A percentile compares a stretch with the other conserved stretches of the same genome.
Conservation (phyloP, 1,284 basidiomycete species). For the Xerocomus amazonicus region DNA sequence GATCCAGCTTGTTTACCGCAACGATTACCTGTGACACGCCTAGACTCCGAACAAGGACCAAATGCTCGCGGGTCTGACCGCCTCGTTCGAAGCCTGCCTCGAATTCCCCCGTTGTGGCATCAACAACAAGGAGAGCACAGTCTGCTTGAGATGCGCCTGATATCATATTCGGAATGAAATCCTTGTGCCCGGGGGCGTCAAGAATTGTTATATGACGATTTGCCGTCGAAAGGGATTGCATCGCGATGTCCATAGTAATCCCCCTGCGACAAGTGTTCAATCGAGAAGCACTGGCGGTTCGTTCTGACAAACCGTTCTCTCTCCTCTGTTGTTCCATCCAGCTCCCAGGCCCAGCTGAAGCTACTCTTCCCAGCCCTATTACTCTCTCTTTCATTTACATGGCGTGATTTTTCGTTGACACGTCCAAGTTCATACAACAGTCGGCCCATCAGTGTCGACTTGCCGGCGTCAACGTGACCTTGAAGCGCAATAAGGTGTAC, state of each 20-base stretch:
- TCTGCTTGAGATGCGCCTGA: constrained; percentile 97
- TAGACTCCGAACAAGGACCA: constrained; percentile 87
- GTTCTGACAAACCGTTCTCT: constrained; percentile 69
- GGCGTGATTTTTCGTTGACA: constrained; percentile 81
- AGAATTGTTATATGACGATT: constrained; percentile 86
- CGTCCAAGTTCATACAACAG: constrained; percentile 89
- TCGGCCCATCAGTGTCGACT: constrained; percentile 96
- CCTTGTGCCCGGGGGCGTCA: constrained; percentile 95
- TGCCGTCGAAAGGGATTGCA: constrained; percentile 76
- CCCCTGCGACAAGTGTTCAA: constrained; percentile 52
- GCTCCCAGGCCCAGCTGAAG: constrained; percentile 97
- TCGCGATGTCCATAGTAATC: constrained; percentile 96
- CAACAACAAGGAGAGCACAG: constrained; percentile 92
- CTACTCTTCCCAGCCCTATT: constrained; percentile 89
- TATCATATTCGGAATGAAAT: constrained; percentile 99
- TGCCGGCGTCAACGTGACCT: constrained; percentile 98
- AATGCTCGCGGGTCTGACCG: constrained; percentile 96
- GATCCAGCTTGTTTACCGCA: constrained; percentile 94
- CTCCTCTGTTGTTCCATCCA: constrained; percentile 93
- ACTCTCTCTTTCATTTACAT: constrained; percentile 88
- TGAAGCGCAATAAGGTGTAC: constrained; percentile 9
- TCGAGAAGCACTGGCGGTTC: constrained; percentile 3
- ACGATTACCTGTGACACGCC: constrained; percentile 94
- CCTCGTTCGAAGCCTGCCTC: constrained; percentile 93
- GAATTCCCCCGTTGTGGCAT: constrained; percentile 88